Percentiles rank a stretch among this genome's conserved stretches.
phyloP scores from a whole-genome alignment of 2,329 filamentous ascomycete species.

The Phyllosticta paracitricarpa region DNA sequence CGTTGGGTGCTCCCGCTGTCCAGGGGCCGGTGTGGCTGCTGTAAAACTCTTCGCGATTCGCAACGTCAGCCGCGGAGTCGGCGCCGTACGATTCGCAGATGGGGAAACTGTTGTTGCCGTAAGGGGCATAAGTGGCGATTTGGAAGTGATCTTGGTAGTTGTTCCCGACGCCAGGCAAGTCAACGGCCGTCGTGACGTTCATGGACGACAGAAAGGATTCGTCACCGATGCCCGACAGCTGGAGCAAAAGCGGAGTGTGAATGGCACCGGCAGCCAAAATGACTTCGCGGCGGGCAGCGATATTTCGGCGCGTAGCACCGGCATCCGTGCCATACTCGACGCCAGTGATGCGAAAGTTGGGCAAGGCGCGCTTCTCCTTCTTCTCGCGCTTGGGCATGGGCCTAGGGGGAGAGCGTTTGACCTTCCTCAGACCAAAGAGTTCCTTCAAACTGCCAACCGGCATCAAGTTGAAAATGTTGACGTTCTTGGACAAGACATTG shows the following conservation, averaged over 20 bases:
- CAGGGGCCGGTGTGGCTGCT: neutral
- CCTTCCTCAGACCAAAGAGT: neutral
- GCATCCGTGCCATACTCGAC: conserved; percentile 2
- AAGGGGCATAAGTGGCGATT: conserved; percentile 17
- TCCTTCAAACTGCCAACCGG: neutral
- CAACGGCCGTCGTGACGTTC: conserved; percentile 17
- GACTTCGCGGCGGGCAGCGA: conserved; percentile 38
- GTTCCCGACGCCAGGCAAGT: conserved; percentile 21
- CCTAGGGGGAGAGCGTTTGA: neutral
- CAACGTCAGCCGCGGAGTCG: neutral
- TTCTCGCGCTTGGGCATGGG: neutral
- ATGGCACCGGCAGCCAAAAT: conserved; percentile 50
- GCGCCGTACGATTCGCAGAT: conserved; percentile 1
- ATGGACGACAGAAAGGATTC: conserved; percentile 20
- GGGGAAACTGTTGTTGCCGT: neutral
- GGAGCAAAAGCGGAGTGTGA: conserved; percentile 49
- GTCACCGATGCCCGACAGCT: conserved; percentile 51
- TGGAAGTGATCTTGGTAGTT: conserved; percentile 23
- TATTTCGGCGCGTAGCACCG: conserved; percentile 14
- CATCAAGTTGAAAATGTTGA: conserved; percentile 6
- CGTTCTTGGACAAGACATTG: neutral
- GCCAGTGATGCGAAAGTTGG: conserved; percentile 1
- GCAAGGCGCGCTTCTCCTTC: conserved; percentile 3
- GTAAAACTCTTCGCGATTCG: neutral
- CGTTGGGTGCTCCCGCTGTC: conserved; percentile 6